A percentile compares a stretch with the other conserved stretches of the same genome.
These are phyloP conservation scores for Pythium myriotylum DNA, from an alignment of 352 stramenopile genomes.

Conservation along the genomic window DNA sequence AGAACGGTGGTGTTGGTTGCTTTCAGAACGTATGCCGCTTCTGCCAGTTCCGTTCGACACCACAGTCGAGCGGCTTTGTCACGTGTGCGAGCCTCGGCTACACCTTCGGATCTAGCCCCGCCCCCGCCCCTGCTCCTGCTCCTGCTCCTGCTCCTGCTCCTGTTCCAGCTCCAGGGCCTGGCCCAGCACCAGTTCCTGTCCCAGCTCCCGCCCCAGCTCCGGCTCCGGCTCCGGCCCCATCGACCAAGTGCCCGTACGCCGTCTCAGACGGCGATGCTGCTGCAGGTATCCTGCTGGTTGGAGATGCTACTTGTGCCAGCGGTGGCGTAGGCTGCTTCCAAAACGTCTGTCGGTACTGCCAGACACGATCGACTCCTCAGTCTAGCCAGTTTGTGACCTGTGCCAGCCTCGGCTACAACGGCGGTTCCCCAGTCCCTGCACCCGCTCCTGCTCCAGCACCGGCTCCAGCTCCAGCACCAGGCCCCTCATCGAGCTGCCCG, in stretches of 20 bases:
- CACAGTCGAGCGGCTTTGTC: slow-evolving; percentile 1
- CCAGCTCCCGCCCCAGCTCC: neutral
- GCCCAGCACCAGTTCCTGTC: neutral
- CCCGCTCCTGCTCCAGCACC: neutral
- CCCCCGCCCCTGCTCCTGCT: neutral
- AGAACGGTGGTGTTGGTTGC: slow-evolving; percentile 17
- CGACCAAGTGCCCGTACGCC: neutral
- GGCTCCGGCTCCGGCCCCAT: neutral
- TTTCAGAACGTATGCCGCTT: slow-evolving; percentile 18
- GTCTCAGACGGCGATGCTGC: slow-evolving; percentile 8
- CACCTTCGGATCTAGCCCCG: neutral
- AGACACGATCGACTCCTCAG: slow-evolving; percentile 16
- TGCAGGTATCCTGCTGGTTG: slow-evolving; percentile 6
- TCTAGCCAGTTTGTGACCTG: neutral
- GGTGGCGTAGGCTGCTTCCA: slow-evolving; percentile 19
- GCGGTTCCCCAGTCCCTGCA: neutral
- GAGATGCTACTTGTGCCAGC: slow-evolving; percentile 10
- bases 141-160: neutral
- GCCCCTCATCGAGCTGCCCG: slow-evolving; percentile 2
- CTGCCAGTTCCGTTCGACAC: slow-evolving; percentile 24
- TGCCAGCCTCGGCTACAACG: neutral
- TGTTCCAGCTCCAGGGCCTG: neutral
- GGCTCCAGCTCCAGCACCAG: neutral
- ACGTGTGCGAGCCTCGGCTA: neutral
- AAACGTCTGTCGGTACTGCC: slow-evolving; percentile 19